Conservation (phyloP, 768 basidiomycete genomes). For the Gyrodon lividus region DNA sequence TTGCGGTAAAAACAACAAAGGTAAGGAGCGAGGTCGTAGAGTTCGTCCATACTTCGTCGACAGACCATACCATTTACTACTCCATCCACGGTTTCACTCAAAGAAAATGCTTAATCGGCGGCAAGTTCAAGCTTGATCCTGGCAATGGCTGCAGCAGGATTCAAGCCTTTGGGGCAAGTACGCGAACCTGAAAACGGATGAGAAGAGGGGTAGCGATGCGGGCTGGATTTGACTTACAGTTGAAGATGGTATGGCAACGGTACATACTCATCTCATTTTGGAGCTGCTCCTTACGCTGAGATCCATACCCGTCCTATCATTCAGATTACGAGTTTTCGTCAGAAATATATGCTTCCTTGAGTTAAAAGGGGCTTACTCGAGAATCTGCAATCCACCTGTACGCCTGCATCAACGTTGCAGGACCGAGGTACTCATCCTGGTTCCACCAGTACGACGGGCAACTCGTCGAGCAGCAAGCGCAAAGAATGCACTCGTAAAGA, state of each 20-base stretch:
- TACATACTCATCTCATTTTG: slow-evolving; percentile 97
- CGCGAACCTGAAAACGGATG: slow-evolving; percentile 57
- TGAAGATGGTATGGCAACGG: slow-evolving; percentile 98
- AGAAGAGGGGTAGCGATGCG: background rate
- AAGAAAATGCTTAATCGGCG: slow-evolving; percentile 46
- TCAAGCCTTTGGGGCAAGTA: slow-evolving; percentile 97
- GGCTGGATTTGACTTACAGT: slow-evolving; percentile 53
- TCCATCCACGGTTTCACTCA: background rate
- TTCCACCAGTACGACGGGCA: slow-evolving; percentile 99
- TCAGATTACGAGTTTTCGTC: background rate
- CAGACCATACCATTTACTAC: background rate
- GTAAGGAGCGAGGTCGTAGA: background rate
- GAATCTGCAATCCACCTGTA: slow-evolving; percentile 99
- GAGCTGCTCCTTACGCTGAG: slow-evolving; percentile 84
- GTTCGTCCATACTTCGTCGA: background rate
- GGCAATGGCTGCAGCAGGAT: slow-evolving; percentile 89
- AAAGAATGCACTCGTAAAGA: slow-evolving; percentile 96
- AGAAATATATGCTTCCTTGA: background rate
- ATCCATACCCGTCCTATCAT: slow-evolving; percentile 67
- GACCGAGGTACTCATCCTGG: slow-evolving; percentile 97
- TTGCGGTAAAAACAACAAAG: background rate
- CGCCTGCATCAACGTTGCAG: slow-evolving; percentile 94
- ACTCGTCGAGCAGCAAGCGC: slow-evolving; percentile 95
- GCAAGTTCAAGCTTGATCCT: slow-evolving; percentile 92
- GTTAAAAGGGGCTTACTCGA: slow-evolving; percentile 50